Conservation (phyloP, 139 green algal species). For the Closterium sp. region DNA sequence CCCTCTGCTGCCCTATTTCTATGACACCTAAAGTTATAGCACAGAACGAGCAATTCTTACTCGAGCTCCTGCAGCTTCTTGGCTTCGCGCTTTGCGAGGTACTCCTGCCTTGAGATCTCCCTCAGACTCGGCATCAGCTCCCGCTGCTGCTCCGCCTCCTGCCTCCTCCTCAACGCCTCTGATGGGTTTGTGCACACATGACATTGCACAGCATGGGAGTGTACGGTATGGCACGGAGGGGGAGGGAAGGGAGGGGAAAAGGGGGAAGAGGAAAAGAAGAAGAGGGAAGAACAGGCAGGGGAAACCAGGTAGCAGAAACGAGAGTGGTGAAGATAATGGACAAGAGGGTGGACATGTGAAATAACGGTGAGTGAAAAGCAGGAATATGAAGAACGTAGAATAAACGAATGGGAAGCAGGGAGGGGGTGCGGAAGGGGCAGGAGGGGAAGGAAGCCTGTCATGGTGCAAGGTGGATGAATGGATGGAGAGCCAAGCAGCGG, state of each 20-base stretch:
- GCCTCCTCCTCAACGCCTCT: conserved; percentile 63
- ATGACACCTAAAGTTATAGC: too few species aligned
- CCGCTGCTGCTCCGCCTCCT: conserved; percentile 56
- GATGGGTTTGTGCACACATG: background rate
- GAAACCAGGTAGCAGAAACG: background rate
- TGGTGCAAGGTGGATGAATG: too few species aligned
- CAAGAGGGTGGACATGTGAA: too few species aligned
- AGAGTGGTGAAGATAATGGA: too few species aligned
- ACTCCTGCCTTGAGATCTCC: conserved; percentile 89
- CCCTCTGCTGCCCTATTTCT: too few species aligned
- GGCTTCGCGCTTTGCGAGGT: conserved; percentile 89
- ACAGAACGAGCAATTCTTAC: background rate
- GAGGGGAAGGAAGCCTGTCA: too few species aligned
- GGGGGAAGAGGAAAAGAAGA: too few species aligned
- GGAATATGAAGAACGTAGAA: background rate
- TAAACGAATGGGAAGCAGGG: background rate
- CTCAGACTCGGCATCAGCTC: conserved; percentile 55
- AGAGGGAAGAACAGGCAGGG: background rate
- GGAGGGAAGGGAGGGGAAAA: background rate
- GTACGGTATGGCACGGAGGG: background rate
- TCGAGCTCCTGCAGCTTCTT: conserved; percentile 78
- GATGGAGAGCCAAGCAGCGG: too few species aligned
- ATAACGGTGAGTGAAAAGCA: too few species aligned
- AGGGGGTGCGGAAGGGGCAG: background rate
- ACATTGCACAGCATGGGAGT: too few species aligned